Evolutionary conservation across 2,329 filamentous ascomycete species (phyloP).

Genomic region (Pseudogymnoascus sp.): DNA sequence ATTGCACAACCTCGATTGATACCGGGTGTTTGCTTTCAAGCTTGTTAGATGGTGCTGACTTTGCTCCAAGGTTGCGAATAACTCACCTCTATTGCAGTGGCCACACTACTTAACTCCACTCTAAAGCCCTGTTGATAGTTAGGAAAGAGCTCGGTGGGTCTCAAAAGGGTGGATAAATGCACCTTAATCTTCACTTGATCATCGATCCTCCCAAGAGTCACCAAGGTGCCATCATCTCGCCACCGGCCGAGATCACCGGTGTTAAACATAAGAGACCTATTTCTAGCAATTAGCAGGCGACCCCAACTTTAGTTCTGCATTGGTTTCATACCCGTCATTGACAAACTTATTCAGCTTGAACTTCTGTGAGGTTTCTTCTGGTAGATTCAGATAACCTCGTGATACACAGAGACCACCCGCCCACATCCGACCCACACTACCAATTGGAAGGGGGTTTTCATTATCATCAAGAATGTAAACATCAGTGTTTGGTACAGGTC

Average conservation of each 20-base stretch:
- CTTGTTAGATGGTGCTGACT: not conserved
- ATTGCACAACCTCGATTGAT: slow-evolving; percentile 41
- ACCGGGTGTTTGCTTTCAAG: slow-evolving; percentile 23
- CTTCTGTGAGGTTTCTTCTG: slow-evolving; percentile 39
- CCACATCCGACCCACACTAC: slow-evolving; percentile 46
- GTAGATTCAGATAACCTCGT: slow-evolving; percentile 46
- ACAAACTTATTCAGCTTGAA: slow-evolving; percentile 45
- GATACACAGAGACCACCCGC: slow-evolving; percentile 48
- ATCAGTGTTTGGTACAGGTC: slow-evolving; percentile 47
- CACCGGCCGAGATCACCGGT: slow-evolving; percentile 52
- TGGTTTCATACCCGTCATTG: slow-evolving; percentile 38
- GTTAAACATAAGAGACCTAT: slow-evolving; percentile 46
- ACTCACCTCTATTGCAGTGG: slow-evolving; percentile 39
- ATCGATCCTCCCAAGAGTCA: slow-evolving; percentile 49
- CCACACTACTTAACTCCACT: slow-evolving; percentile 51
- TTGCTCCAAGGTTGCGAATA: not conserved
- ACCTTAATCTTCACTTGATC: slow-evolving; percentile 55
- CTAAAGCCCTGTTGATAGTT: slow-evolving; percentile 40
- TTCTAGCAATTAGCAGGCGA: not conserved
- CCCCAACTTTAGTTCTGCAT: not conserved
- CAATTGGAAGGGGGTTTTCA: slow-evolving; percentile 36
- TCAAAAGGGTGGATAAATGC: slow-evolving; percentile 9
- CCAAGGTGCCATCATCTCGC: slow-evolving; percentile 43
- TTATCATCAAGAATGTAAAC: slow-evolving; percentile 46
- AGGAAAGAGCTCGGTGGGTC: not conserved